These are phyloP conservation scores for Russula griseocarnosa DNA, from an alignment of 768 basidiomycete genomes.

Conservation along the genomic window DNA sequence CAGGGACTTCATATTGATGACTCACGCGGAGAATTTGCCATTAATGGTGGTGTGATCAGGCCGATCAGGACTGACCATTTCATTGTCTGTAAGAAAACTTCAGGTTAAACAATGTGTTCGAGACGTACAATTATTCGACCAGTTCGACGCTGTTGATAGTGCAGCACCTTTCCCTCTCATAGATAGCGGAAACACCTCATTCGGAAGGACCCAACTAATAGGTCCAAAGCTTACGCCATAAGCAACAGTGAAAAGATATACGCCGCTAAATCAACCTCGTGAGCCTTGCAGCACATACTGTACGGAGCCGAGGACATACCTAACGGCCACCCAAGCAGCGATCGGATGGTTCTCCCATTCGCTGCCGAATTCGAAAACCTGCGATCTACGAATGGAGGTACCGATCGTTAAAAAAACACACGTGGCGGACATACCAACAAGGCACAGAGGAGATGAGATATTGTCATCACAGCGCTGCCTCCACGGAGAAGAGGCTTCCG, in stretches of 20 bases:
- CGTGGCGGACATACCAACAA: conserved; percentile 45
- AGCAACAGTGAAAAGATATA: conserved; percentile 72
- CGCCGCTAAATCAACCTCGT: conserved; percentile 35
- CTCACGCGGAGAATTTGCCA: conserved; percentile 56
- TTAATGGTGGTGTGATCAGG: conserved; percentile 61
- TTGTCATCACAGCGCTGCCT: conserved; percentile 61
- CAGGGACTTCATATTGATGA: background rate
- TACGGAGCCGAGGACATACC: conserved; percentile 39
- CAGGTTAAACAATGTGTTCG: background rate
- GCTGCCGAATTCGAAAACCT: conserved; percentile 48
- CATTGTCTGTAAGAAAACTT: background rate
- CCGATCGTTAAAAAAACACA: background rate
- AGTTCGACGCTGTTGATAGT: conserved; percentile 79
- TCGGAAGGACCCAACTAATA: conserved; percentile 79
- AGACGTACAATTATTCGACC: conserved; percentile 68
- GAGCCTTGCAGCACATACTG: background rate
- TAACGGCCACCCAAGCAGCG: conserved; percentile 69
- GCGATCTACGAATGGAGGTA: background rate
- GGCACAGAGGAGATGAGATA: conserved; percentile 62
- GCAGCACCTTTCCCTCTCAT: conserved; percentile 80
- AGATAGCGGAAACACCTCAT: conserved; percentile 77
- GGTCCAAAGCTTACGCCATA: conserved; percentile 79
- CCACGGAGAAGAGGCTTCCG: conserved; percentile 61
- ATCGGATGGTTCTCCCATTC: conserved; percentile 56
- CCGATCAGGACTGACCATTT: conserved; percentile 62